A percentile compares a stretch with the other conserved stretches of the same genome.
Conservation (phyloP, 225 moss, liverwort and hornwort genomes). For the Sphagnum tenellum region DNA sequence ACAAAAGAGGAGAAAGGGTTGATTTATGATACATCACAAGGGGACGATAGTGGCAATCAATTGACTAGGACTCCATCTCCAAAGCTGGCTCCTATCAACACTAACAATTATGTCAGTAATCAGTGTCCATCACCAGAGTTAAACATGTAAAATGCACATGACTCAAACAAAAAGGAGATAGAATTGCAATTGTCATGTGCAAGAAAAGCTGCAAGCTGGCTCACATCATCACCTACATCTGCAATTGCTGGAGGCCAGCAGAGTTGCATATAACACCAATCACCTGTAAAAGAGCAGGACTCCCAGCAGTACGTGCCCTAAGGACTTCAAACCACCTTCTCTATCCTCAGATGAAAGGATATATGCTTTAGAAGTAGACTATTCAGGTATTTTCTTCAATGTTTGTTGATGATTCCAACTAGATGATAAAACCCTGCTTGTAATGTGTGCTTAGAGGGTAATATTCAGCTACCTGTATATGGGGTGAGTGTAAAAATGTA, state of each 20-base stretch:
- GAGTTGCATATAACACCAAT: constrained; percentile 13
- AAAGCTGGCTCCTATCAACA: constrained; percentile 8
- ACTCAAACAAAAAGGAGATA: constrained; percentile 40
- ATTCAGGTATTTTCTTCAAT: constrained; percentile 23
- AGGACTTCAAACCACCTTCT: constrained; percentile 22
- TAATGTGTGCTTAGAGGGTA: too few species aligned
- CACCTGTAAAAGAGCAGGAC: constrained; percentile 30
- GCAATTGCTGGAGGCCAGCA: constrained; percentile 31
- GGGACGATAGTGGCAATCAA: not conserved
- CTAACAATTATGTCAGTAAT: constrained; percentile 4
- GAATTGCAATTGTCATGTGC: constrained; percentile 45
- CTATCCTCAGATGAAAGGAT: constrained; percentile 67
- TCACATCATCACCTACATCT: constrained; percentile 33
- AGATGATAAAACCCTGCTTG: not conserved
- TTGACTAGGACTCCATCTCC: constrained; percentile 4
- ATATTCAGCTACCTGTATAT: too few species aligned
- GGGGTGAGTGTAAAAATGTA: too few species aligned
- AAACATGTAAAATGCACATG: constrained; percentile 11
- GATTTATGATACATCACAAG: constrained; percentile 3
- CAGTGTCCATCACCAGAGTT: constrained; percentile 22
- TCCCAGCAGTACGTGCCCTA: constrained; percentile 9
- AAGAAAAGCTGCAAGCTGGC: constrained; percentile 40
- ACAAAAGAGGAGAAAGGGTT: constrained; percentile 13
- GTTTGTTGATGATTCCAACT: not conserved
- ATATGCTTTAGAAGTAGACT: constrained; percentile 66